Base-by-base conservation (phyloP, 2,329 filamentous ascomycete genomes). In the Grosmannia serpens region DNA sequence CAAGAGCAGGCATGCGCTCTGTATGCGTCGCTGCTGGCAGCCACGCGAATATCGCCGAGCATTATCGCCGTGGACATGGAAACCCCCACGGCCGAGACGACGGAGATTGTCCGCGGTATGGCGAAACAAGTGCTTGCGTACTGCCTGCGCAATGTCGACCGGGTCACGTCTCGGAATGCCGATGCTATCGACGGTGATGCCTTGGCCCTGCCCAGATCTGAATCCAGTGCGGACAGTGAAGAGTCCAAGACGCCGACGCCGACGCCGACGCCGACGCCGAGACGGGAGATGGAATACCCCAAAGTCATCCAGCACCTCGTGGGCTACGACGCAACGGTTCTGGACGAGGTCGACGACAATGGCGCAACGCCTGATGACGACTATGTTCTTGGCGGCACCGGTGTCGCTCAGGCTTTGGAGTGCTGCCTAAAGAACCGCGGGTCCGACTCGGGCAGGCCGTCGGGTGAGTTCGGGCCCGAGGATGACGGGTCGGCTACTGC, bases 111-210 rank as follows among this genome's bases (percentile, higher is more conserved):
- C 66, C 95, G 91, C 71, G 91, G 91, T 3, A 79, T 96, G 65
- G 91, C 91, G 0, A 95, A 92, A 67, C 91, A 96, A 70, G 88
- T 96, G n/a, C 86, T 96, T 50, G 92, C 90, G 0, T 96, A 96
- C 70, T 96, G 89, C 62, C 78, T 99, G 62, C 84, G 88, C 59
- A 99, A 99, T 66, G 86, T 99, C 77, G 90, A 96, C 69, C 82
- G 81, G 11, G 81, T 87, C 20, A 85, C 89, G 13, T 83, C 90
- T 60, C 74, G 74, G 62, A 69, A 77, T 53, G 70, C 74, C 38
- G 71, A 76, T 56, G 70, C 74, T n/a, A 70, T 74, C 58, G 73
- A 74, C 27, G 66, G 74, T 27, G 71, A 75, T 2, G 74, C 73
- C 56, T 70, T 64, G 56, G 57, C 59, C 6, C n/a, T 54, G 13